Evolutionary conservation across 805 yeast species (phyloP).

Genomic region (Sugiyamaella chiloensis): DNA sequence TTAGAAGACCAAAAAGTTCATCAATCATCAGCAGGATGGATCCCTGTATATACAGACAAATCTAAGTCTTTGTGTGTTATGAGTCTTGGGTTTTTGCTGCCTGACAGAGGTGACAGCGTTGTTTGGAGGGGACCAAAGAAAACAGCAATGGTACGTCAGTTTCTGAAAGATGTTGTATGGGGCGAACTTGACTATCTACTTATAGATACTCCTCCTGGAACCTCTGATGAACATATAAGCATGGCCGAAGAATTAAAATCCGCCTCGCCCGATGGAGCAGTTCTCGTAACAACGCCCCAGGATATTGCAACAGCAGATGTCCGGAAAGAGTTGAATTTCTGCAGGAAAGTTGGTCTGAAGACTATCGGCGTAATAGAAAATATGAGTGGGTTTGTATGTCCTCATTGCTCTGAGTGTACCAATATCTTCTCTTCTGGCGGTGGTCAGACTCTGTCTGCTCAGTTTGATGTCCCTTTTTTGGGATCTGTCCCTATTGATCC

Average conservation of each 20-base stretch:
- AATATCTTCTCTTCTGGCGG: constrained; percentile 94
- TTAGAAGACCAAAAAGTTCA: constrained; percentile 74
- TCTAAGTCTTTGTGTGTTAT: constrained; percentile 58
- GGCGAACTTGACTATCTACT: constrained; percentile 71
- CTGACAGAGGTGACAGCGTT: constrained; percentile 81
- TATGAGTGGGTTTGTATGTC: constrained; percentile 96
- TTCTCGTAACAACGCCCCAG: constrained; percentile 96
- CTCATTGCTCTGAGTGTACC: constrained; percentile 82
- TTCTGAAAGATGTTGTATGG: constrained; percentile 89
- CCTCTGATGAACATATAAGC: constrained; percentile 96
- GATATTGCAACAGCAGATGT: constrained; percentile 92
- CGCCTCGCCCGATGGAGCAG: constrained; percentile 83
- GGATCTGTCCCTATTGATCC: constrained; percentile 96
- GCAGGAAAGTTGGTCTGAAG: constrained; percentile 75
- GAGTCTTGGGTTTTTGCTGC: constrained; percentile 84
- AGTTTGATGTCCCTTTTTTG: constrained; percentile 60
- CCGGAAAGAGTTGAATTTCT: constrained; percentile 87
- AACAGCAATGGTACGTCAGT: constrained; percentile 96
- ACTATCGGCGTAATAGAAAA: constrained; percentile 89
- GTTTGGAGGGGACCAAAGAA: constrained; percentile 99
- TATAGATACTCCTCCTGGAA: constrained; percentile 98
- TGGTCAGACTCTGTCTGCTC: constrained; percentile 67
- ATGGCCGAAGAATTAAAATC: constrained; percentile 82
- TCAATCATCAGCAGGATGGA: constrained; percentile 85
- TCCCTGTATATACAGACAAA: constrained; percentile 65